phyloP scores from a whole-genome alignment of 768 basidiomycete species.

The Pleurotus pulmonarius region DNA sequence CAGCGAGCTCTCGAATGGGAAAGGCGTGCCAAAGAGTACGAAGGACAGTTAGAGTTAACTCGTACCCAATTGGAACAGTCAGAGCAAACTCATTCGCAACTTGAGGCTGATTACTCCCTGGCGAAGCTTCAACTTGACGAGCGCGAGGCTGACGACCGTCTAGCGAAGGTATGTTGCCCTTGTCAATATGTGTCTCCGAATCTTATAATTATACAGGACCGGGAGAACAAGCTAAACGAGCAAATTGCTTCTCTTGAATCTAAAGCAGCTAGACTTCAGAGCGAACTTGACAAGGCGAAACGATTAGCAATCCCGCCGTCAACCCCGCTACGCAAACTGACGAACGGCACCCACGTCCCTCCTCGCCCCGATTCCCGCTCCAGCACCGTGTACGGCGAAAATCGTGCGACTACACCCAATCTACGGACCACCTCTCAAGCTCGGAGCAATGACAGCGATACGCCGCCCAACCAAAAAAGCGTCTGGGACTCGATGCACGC shows the following conservation, averaged over 20 bases:
- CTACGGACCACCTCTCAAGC: conserved; percentile 29
- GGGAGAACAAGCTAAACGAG: conserved; percentile 64
- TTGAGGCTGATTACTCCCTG: conserved; percentile 69
- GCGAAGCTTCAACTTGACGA: conserved; percentile 73
- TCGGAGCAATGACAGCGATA: conserved; percentile 35
- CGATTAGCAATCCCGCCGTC: conserved; percentile 22
- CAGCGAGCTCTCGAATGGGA: conserved; percentile 84
- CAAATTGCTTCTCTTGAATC: conserved; percentile 61
- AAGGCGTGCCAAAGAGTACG: conserved; percentile 66
- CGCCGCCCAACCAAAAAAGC: conserved; percentile 48
- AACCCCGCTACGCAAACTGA: conserved; percentile 31
- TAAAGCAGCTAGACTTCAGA: conserved; percentile 53
- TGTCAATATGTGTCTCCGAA: too few species aligned
- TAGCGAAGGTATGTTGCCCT: conserved; percentile 49
- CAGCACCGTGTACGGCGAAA: conserved; percentile 54
- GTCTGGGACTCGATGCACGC: conserved; percentile 75
- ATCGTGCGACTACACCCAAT: conserved; percentile 51
- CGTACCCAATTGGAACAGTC: conserved; percentile 62
- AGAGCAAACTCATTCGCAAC: conserved; percentile 59
- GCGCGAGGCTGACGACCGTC: conserved; percentile 64
- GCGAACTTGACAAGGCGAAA: conserved; percentile 51
- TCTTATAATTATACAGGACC: conserved; percentile 44
- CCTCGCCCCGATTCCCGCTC: conserved; percentile 74
- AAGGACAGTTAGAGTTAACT: conserved; percentile 56
- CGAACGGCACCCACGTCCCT: conserved; percentile 42